A percentile compares a stretch with the other conserved stretches of the same genome.
phyloP scores from a whole-genome alignment of 345 rosid species.

The Camelina neglecta region DNA sequence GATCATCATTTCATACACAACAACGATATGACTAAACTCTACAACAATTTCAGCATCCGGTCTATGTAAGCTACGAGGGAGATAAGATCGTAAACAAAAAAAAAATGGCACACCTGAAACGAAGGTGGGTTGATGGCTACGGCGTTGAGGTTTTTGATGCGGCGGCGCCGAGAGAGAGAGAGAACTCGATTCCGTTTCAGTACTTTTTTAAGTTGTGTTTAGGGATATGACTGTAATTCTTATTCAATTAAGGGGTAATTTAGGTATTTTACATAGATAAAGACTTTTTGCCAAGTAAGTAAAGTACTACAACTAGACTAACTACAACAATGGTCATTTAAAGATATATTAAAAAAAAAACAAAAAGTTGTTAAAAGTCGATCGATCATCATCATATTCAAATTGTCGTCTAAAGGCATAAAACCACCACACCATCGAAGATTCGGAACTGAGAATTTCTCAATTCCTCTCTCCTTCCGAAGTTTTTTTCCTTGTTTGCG shows the following conservation, averaged over 20 bases:
- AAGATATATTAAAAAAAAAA: not conserved
- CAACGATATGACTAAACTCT: no score
- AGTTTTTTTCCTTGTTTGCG: not conserved
- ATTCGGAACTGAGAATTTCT: constrained; percentile 12
- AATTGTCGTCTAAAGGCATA: not conserved
- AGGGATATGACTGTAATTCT: not conserved
- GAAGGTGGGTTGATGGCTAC: constrained; percentile 14
- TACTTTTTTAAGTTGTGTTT: constrained; percentile 1
- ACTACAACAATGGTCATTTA: not conserved
- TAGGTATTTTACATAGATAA: not conserved
- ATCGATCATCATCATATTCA: constrained; percentile 4
- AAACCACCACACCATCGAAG: not conserved
- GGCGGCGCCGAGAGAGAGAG: not conserved
- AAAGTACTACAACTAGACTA: not conserved
- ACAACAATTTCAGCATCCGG: no score
- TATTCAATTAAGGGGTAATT: not conserved
- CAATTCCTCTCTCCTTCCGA: not conserved
- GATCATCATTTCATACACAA: no score
- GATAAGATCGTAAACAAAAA: not conserved
- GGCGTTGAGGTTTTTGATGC: not conserved
- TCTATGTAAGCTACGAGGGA: no score
- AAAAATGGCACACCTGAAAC: constrained; percentile 9
- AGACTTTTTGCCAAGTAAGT: constrained; percentile 24
- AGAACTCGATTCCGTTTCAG: not conserved
- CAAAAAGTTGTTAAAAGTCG: not conserved